These are phyloP conservation scores for Vaccinium vitisidaea DNA, from an alignment of 148 eudicot species.

Conservation along the genomic window DNA sequence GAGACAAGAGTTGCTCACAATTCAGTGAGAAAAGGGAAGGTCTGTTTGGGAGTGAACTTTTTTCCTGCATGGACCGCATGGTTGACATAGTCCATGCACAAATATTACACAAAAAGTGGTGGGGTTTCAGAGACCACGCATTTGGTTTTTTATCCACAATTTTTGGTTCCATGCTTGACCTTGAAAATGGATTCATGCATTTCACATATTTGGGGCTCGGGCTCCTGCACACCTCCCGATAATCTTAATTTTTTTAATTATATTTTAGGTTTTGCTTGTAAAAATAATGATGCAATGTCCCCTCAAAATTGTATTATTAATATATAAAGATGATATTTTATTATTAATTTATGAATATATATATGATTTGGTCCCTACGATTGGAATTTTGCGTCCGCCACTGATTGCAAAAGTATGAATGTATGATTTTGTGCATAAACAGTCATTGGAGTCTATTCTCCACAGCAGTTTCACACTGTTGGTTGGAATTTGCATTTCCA, in stretches of 20 bases:
- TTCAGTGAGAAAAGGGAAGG: neutral
- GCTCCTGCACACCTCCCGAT: no score
- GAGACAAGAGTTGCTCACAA: no score
- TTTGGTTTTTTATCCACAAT: neutral
- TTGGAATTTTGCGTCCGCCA: no score
- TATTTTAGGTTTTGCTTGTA: no score
- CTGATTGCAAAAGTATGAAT: neutral
- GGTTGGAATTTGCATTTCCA: neutral
- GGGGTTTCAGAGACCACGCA: neutral
- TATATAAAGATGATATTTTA: no score
- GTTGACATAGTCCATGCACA: neutral
- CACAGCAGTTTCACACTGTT: neutral
- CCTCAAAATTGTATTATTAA: no score
- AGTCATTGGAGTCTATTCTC: neutral
- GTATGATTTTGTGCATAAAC: neutral
- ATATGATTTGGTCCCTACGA: no score
- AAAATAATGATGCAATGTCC: no score
- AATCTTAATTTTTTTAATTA: no score
- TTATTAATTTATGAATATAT: no score
- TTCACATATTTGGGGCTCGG: no score
- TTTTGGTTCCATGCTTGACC: neutral
- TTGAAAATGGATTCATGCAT: neutral
- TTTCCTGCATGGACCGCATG: neutral
- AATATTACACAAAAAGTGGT: neutral
- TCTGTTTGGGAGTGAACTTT: neutral